Percentiles rank a stretch among this genome's conserved stretches.
Evolutionary conservation across 768 basidiomycete genomes (phyloP).

Genomic region (Tylopilus sp.): DNA sequence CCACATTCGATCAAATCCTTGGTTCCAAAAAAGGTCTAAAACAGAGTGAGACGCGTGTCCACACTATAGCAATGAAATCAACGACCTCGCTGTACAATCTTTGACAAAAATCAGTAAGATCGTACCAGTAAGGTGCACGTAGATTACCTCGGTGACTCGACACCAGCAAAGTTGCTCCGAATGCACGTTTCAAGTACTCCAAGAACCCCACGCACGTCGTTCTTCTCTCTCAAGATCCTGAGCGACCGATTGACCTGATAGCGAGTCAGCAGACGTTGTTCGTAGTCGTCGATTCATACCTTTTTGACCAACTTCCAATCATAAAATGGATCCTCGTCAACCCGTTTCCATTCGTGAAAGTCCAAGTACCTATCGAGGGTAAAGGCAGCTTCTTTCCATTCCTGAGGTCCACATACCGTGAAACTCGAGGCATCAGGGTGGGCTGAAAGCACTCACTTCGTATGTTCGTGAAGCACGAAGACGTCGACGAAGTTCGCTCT

Average conservation of each 20-base stretch:
- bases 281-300: constrained; percentile 35
- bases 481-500: constrained; percentile 70
- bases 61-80: neutral
- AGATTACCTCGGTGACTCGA: constrained; percentile 74
- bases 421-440: neutral
- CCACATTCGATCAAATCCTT: constrained; percentile 86
- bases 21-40: constrained; percentile 86
- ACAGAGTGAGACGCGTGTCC: constrained; percentile 9
- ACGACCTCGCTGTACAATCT: constrained; percentile 85
- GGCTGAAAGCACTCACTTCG: constrained; percentile 42
- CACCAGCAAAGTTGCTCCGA: constrained; percentile 88
- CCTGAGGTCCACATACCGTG: constrained; percentile 35
- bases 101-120: constrained; percentile 5
- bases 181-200: constrained; percentile 91
- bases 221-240: constrained; percentile 62
- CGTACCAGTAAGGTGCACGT: neutral
- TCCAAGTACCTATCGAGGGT: constrained; percentile 77
- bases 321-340: constrained; percentile 87
- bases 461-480: constrained; percentile 75
- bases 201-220: constrained; percentile 81
- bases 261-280: neutral
- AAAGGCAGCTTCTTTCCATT: constrained; percentile 85
- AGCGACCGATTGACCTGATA: constrained; percentile 75
- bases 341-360: constrained; percentile 87
- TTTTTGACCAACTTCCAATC: constrained; percentile 86